Percentiles rank a stretch among this genome's conserved stretches.
These are phyloP conservation scores for Omphalotus olearius DNA, from an alignment of 1,284 basidiomycete species.

Conservation along the genomic window DNA sequence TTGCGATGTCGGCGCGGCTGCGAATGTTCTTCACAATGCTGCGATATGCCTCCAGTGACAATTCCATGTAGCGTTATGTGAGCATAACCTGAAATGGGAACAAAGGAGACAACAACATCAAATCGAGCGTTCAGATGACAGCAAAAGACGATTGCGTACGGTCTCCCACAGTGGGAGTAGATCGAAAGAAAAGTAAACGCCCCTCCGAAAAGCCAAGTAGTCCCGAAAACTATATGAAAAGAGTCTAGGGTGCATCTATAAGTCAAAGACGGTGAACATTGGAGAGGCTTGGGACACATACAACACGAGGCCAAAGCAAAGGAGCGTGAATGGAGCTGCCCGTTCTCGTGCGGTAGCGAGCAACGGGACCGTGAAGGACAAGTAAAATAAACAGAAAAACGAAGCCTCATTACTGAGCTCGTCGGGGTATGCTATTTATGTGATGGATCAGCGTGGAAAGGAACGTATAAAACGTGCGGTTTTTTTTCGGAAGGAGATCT, in stretches of 20 bases:
- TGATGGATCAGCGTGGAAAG: neutral
- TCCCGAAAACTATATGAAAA: neutral
- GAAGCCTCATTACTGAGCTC: neutral
- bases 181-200: too few relatives aligned
- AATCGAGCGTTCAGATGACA: too few relatives aligned
- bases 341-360: neutral
- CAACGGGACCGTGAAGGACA: neutral
- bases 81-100: too few relatives aligned
- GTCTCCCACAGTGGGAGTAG: too few relatives aligned
- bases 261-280: neutral
- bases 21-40: conserved; percentile 48
- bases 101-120: too few relatives aligned
- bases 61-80: conserved; percentile 43
- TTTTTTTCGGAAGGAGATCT: conserved; percentile 2
- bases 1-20: conserved; percentile 46
- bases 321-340: too few relatives aligned
- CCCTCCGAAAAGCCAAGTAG: too few relatives aligned
- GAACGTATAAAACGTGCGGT: neutral
- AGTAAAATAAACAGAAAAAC: neutral
- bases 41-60: conserved; percentile 53
- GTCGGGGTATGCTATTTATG: neutral
- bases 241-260: neutral
- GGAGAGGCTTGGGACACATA: too few relatives aligned
- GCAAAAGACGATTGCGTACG: too few relatives aligned
- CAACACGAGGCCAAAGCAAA: too few relatives aligned